These are phyloP conservation scores for Talaromyces borbonicus DNA, from an alignment of 495 filamentous ascomycete species.

Conservation along the genomic window DNA sequence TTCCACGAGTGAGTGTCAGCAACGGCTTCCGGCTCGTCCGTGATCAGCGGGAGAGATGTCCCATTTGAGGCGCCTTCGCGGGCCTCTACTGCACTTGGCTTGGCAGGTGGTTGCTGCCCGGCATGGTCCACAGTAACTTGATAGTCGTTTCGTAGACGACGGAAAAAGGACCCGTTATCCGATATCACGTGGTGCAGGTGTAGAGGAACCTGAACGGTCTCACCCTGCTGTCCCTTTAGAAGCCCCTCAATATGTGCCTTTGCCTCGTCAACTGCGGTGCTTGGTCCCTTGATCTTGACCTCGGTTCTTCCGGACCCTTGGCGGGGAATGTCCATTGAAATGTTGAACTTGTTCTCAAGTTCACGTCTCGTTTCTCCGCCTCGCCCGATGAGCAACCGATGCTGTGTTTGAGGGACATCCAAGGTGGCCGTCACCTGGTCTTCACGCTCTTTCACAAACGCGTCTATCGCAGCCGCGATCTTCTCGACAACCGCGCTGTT, in stretches of 20 bases:
- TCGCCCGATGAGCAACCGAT: slow-evolving; percentile 82
- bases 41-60: slow-evolving; percentile 71
- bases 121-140: slow-evolving; percentile 84
- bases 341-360: slow-evolving; percentile 82
- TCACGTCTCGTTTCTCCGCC: slow-evolving; percentile 75
- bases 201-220: slow-evolving; percentile 72
- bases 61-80: slow-evolving; percentile 34
- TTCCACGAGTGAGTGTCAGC: slow-evolving; percentile 70
- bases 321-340: slow-evolving; percentile 83
- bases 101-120: slow-evolving; percentile 62
- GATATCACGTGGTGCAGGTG: slow-evolving; percentile 73
- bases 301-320: slow-evolving; percentile 56
- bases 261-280: slow-evolving; percentile 68
- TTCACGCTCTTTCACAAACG: slow-evolving; percentile 67
- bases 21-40: slow-evolving; percentile 57
- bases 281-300: slow-evolving; percentile 75
- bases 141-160: slow-evolving; percentile 68
- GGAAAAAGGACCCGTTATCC: slow-evolving; percentile 89
- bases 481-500: slow-evolving; percentile 73
- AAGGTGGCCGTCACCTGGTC: slow-evolving; percentile 65
- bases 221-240: slow-evolving; percentile 78
- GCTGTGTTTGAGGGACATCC: slow-evolving; percentile 78
- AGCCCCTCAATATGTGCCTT: slow-evolving; percentile 72
- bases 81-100: slow-evolving; percentile 38
- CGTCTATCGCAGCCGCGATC: slow-evolving; percentile 71